A percentile compares a stretch with the other conserved stretches of the same genome.
These are phyloP conservation scores for Lichtheimia hyalospora DNA, from an alignment of 371 early-diverging fungal genomes.

Conservation along the genomic window DNA sequence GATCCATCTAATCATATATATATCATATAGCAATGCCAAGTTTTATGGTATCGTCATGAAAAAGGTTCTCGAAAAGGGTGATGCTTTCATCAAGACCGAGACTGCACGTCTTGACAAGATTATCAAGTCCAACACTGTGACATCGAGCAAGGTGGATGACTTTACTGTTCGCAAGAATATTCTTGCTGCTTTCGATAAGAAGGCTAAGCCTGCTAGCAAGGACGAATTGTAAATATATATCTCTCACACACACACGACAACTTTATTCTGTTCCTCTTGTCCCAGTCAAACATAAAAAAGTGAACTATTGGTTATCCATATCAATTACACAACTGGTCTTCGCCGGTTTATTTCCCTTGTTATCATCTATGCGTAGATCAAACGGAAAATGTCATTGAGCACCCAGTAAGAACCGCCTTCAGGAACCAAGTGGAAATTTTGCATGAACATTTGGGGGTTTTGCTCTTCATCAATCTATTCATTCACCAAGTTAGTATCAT, in stretches of 20 bases:
- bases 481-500: not conserved
- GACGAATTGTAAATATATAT: slow-evolving; percentile 17
- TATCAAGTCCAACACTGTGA: slow-evolving; percentile 55
- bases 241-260: too few species aligned
- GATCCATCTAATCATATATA: not conserved
- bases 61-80: slow-evolving; percentile 60
- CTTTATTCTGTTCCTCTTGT: not conserved
- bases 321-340: too few species aligned
- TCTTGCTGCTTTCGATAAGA: slow-evolving; percentile 56
- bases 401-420: slow-evolving; percentile 65
- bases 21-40: slow-evolving; percentile 40
- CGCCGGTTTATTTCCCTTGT: not conserved
- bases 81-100: slow-evolving; percentile 66
- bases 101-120: slow-evolving; percentile 72
- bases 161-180: slow-evolving; percentile 79
- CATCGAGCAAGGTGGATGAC: slow-evolving; percentile 68
- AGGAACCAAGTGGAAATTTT: slow-evolving; percentile 80
- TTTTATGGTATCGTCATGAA: slow-evolving; percentile 80
- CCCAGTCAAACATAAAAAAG: not conserved
- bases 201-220: slow-evolving; percentile 36
- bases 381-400: slow-evolving; percentile 83
- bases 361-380: slow-evolving; percentile 48
- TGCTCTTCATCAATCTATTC: slow-evolving; percentile 74
- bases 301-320: too few species aligned
- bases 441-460: slow-evolving; percentile 78